Conservation (phyloP, 75 land plant genomes). For the Picea glauca region DNA sequence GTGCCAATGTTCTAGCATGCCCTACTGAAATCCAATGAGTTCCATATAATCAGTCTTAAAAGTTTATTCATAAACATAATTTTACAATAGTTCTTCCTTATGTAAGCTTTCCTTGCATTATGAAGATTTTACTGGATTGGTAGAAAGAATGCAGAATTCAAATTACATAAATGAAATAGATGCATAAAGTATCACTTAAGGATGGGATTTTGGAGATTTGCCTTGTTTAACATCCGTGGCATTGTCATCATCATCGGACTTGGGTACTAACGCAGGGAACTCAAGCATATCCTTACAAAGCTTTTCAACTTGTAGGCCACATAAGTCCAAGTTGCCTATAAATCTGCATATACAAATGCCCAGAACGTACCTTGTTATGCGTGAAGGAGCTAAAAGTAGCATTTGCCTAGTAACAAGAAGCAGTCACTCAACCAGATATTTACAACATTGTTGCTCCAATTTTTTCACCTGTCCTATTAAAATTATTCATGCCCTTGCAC, state of each 20-base stretch:
- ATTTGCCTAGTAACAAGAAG: neutral
- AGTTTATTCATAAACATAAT: neutral
- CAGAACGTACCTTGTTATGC: neutral
- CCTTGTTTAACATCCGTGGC: slow-evolving; percentile 31
- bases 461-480: neutral
- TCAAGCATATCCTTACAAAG: slow-evolving; percentile 56
- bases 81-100: neutral
- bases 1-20: slow-evolving; percentile 29
- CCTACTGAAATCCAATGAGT: slow-evolving; percentile 10
- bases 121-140: neutral
- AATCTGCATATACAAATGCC: slow-evolving; percentile 38
- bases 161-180: neutral
- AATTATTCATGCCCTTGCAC: neutral
- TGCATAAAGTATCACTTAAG: neutral
- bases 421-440: neutral
- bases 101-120: neutral
- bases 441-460: neutral
- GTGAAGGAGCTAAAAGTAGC: neutral
- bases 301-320: slow-evolving; percentile 74
- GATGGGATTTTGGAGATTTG: slow-evolving; percentile 7
- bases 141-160: neutral
- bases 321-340: slow-evolving; percentile 70
- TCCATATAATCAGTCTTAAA: neutral
- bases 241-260: slow-evolving; percentile 9
- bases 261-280: slow-evolving; percentile 56